Evolutionary conservation across 495 filamentous ascomycete species (phyloP), one percentile per base, ranked within the genome.

Genomic region (Astrothelium subdiscretum): DNA sequence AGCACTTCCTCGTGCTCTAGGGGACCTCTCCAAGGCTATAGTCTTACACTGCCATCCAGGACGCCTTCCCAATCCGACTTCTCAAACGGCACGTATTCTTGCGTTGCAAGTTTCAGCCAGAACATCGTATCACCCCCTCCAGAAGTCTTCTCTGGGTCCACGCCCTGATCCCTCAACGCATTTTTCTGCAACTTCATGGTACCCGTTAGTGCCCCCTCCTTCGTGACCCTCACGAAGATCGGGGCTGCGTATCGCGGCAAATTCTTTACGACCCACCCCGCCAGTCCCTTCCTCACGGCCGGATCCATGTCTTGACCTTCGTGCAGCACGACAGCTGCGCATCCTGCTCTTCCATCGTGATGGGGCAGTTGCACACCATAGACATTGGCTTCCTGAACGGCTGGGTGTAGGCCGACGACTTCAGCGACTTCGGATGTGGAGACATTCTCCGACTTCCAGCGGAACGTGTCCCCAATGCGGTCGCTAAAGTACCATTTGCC

Each of bases 391-490:
- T 92, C 89, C 24, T 80, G 68, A 10, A 92, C 73, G 12, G 84
- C 83, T 0, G 86, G 84, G 70, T 78, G 87, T 51, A 76, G 69
- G 31, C 87, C 87, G 1, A 92, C 72, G 1, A 82, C 79, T 66
- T 88, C 83, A 6, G 84, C 78, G 0, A 92, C 88, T 71, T 92
- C 88, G 31, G 86, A 85, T 0, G 89, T 92, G 26, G 83, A 85
- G 59, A 92, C 88, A 68, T 92, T 92, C 73, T 91, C 89, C 61
- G 82, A 83, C 72, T 92, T 92, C 88, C 88, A 92, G 3, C 88
- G 79, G 74, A 86, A 92, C 0, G 88, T 92, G 70, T 92, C 89
- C 1, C 89, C 89, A 0, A 91, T 75, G 2, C 70, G 79, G 70
- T 94, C 89, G 26, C 89, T 67, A 72, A 94, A 94, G 70, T 80